Evolutionary conservation across 106 monocot genomes (phyloP).

Genomic region (Dioscorea zingiberensis): DNA sequence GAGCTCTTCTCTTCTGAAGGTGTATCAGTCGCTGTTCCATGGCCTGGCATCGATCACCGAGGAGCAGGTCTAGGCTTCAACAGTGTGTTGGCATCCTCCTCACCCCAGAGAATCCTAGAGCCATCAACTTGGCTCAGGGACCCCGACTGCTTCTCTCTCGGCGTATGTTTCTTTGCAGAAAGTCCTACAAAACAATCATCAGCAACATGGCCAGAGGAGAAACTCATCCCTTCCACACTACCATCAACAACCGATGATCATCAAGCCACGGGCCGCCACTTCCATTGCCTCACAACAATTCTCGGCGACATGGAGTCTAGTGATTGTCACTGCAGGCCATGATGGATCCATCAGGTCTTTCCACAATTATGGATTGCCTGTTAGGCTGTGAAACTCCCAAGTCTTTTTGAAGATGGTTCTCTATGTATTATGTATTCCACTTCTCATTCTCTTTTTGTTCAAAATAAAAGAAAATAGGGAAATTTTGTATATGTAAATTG

Average conservation of each 20-base stretch:
- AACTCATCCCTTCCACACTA: slow-evolving; percentile 19
- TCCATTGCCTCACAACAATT: background rate
- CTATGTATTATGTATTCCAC: too few relatives aligned
- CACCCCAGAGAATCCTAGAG: slow-evolving; percentile 12
- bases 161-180: slow-evolving; percentile 30
- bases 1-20: slow-evolving; percentile 41
- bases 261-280: background rate
- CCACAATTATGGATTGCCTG: slow-evolving; percentile 79
- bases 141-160: slow-evolving; percentile 39
- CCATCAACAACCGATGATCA: background rate
- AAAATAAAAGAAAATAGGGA: too few relatives aligned
- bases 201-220: slow-evolving; percentile 68
- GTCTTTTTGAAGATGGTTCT: too few relatives aligned
- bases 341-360: slow-evolving; percentile 77
- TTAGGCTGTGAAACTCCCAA: slow-evolving; percentile 32
- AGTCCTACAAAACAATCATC: slow-evolving; percentile 19
- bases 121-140: slow-evolving; percentile 35
- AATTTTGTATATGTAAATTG: too few relatives aligned
- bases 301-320: slow-evolving; percentile 45
- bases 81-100: slow-evolving; percentile 4
- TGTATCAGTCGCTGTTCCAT: slow-evolving; percentile 48
- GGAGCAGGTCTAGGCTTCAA: background rate
- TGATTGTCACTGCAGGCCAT: slow-evolving; percentile 61
- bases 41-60: slow-evolving; percentile 28
- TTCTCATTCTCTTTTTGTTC: too few relatives aligned